Percentiles rank a stretch among this genome's conserved stretches.
Evolutionary conservation across 306 rosid species (phyloP).

Genomic region (cucumber (Cucumis sativus)): DNA sequence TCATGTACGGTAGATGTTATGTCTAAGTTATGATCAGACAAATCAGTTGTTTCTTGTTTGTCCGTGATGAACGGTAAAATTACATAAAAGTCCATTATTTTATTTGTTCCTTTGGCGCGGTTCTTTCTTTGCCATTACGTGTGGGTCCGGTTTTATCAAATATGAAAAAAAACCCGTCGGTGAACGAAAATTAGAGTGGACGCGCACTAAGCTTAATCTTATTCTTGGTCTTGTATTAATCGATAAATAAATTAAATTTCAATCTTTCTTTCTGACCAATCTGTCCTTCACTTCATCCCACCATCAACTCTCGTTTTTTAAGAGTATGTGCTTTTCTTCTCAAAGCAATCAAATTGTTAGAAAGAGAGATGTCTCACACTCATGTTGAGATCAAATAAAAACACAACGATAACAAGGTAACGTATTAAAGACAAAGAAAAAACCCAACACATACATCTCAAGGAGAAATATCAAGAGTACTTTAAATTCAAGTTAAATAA

Average conservation of each 20-base stretch:
- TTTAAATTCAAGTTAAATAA: no score
- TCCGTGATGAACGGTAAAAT: constrained; percentile 53
- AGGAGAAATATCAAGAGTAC: no score
- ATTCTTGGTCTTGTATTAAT: neutral
- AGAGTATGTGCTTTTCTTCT: no score
- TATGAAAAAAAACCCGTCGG: constrained; percentile 1
- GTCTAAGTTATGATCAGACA: constrained; percentile 14
- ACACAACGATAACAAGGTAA: no score
- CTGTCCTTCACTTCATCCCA: constrained; percentile 7
- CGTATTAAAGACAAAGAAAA: no score
- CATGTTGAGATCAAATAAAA: no score
- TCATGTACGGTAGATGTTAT: constrained; percentile 31
- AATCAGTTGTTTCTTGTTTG: constrained; percentile 1
- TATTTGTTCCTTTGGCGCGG: constrained; percentile 8
- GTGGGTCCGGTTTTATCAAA: constrained; percentile 17
- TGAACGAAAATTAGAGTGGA: constrained; percentile 13
- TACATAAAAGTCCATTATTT: neutral
- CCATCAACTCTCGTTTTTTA: neutral
- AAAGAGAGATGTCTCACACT: no score
- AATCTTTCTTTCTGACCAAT: neutral
- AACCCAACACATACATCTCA: no score
- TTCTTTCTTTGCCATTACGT: constrained; percentile 9
- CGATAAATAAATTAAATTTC: no score
- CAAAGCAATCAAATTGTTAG: no score
- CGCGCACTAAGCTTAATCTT: constrained; percentile 15